These are phyloP conservation scores for Alternaria novae-zelandiae DNA, from an alignment of 2,329 filamentous ascomycete species.

Conservation along the genomic window DNA sequence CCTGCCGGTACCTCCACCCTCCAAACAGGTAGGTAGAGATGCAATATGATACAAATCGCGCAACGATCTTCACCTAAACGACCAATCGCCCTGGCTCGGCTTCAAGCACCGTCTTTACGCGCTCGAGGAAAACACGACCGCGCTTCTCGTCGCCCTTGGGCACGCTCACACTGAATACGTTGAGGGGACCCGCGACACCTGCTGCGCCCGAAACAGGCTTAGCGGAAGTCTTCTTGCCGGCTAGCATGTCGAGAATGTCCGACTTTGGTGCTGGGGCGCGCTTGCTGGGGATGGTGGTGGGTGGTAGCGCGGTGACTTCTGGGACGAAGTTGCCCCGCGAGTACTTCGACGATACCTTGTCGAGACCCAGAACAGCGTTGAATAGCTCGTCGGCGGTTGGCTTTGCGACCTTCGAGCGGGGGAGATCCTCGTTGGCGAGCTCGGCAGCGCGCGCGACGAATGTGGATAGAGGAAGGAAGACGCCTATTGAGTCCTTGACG, in stretches of 20 bases:
- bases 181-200: slow-evolving; percentile 60
- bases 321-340: slow-evolving; percentile 72
- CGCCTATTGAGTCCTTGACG: slow-evolving; percentile 77
- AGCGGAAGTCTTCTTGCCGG: slow-evolving; percentile 39
- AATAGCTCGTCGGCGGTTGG: slow-evolving; percentile 84
- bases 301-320: slow-evolving; percentile 64
- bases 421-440: slow-evolving; percentile 86
- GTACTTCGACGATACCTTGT: slow-evolving; percentile 54
- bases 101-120: slow-evolving; percentile 78
- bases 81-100: slow-evolving; percentile 48
- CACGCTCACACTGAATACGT: slow-evolving; percentile 83
- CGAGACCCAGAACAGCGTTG: slow-evolving; percentile 80
- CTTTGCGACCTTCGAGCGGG: slow-evolving; percentile 67
- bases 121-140: slow-evolving; percentile 81
- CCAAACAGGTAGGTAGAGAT: slow-evolving; percentile 15
- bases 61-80: slow-evolving; percentile 33
- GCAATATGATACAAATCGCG: slow-evolving; percentile 34
- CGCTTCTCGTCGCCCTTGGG: slow-evolving; percentile 80
- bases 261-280: slow-evolving; percentile 50
- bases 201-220: slow-evolving; percentile 29
- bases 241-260: slow-evolving; percentile 85
- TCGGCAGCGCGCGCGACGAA: slow-evolving; percentile 87
- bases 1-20: neutral
- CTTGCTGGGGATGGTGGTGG: slow-evolving; percentile 36
- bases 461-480: slow-evolving; percentile 81